Evolutionary conservation across 352 stramenopile genomes (phyloP).

Genomic region (Blastocystis sp.): DNA sequence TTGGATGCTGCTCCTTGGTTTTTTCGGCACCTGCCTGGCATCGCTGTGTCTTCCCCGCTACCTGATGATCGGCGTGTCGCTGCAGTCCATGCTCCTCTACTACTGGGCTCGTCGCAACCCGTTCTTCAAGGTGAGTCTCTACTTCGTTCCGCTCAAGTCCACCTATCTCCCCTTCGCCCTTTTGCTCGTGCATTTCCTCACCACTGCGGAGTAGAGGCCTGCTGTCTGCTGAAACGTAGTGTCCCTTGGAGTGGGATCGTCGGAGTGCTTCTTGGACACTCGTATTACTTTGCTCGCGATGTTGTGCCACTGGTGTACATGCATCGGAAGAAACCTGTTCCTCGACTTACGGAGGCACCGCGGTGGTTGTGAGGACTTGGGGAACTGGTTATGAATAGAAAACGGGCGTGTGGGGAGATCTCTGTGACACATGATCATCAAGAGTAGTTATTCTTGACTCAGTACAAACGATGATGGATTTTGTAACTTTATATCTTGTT

Average conservation of each 20-base stretch:
- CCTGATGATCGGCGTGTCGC: not conserved
- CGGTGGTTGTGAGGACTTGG: not conserved
- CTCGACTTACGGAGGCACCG: not conserved
- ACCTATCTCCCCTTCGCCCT: constrained; percentile 38
- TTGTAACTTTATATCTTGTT: constrained; percentile 45
- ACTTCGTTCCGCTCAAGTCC: constrained; percentile 43
- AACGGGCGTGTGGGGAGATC: not conserved
- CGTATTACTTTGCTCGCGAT: constrained; percentile 34
- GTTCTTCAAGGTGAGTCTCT: constrained; percentile 51
- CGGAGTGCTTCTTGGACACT: not conserved
- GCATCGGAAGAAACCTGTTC: not conserved
- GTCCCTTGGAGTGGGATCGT: constrained; percentile 50
- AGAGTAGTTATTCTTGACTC: not conserved
- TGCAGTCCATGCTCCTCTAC: constrained; percentile 24
- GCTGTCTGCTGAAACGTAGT: not conserved
- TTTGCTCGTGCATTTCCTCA: constrained; percentile 25
- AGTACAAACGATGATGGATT: not conserved
- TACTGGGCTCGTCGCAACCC: constrained; percentile 46
- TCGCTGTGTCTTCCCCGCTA: not conserved
- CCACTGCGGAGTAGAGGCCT: not conserved
- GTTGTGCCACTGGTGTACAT: not conserved
- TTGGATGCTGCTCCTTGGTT: constrained; percentile 29
- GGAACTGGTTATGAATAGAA: not conserved
- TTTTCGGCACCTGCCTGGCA: not conserved
- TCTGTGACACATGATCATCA: not conserved